A percentile compares a stretch with the other conserved stretches of the same genome.
phyloP scores from a whole-genome alignment of 495 filamentous ascomycete genomes.

The Rusavskia elegans region DNA sequence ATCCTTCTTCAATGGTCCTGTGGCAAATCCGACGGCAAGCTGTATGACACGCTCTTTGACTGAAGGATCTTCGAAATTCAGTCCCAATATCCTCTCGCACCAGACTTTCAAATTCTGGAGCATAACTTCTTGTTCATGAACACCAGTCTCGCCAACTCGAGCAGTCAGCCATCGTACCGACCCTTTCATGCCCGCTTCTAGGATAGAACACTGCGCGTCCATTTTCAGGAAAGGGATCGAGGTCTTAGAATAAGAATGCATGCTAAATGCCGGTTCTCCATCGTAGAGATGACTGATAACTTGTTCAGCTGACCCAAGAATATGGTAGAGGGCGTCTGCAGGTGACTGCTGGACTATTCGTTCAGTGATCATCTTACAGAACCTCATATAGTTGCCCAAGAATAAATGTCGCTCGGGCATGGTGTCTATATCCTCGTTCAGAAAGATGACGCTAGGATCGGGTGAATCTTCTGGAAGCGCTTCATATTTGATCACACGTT shows the following conservation, averaged over 20 bases:
- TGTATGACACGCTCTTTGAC: slow-evolving; percentile 73
- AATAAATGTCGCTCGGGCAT: slow-evolving; percentile 90
- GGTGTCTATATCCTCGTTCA: slow-evolving; percentile 88
- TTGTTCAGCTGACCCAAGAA: slow-evolving; percentile 58
- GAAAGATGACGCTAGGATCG: slow-evolving; percentile 62
- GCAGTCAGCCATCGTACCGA: slow-evolving; percentile 62
- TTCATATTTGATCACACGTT: slow-evolving; percentile 69
- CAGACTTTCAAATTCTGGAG: slow-evolving; percentile 61
- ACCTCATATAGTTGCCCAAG: slow-evolving; percentile 89
- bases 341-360: slow-evolving; percentile 62
- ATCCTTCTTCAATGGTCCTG: slow-evolving; percentile 61
- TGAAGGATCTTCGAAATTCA: slow-evolving; percentile 74
- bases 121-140: slow-evolving; percentile 43
- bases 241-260: slow-evolving; percentile 51
- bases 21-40: slow-evolving; percentile 71
- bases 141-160: slow-evolving; percentile 38
- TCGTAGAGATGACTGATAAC: slow-evolving; percentile 62
- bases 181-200: slow-evolving; percentile 83
- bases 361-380: slow-evolving; percentile 74
- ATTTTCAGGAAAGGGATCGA: slow-evolving; percentile 61
- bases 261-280: slow-evolving; percentile 43
- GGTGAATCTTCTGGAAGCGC: slow-evolving; percentile 63
- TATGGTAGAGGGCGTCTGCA: slow-evolving; percentile 73
- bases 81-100: slow-evolving; percentile 58
- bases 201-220: slow-evolving; percentile 78